Evolutionary conservation across 371 early-diverging fungal species (phyloP).

Genomic region (Coemansia sp.): DNA sequence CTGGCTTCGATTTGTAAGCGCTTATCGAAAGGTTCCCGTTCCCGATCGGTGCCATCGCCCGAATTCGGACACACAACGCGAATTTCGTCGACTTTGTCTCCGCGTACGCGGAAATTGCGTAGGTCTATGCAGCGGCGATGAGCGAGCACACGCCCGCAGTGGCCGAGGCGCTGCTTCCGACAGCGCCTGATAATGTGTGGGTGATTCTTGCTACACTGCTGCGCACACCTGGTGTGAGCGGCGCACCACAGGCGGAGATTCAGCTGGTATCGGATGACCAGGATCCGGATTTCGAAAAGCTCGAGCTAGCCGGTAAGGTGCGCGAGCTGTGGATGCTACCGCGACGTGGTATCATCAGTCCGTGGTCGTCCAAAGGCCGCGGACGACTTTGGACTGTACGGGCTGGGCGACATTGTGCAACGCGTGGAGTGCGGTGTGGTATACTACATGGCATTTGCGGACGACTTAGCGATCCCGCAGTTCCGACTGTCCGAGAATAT

Average conservation of each 20-base stretch:
- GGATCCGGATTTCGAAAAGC: not conserved
- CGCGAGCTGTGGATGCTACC: constrained; percentile 65
- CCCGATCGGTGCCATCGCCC: constrained; percentile 16
- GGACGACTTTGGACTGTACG: constrained; percentile 89
- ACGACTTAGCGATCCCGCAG: constrained; percentile 8
- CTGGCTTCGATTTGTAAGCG: constrained; percentile 32
- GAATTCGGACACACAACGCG: constrained; percentile 28
- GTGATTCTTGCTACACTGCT: constrained; percentile 33
- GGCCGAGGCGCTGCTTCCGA: not conserved
- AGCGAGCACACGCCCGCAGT: constrained; percentile 24
- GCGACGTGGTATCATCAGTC: constrained; percentile 91
- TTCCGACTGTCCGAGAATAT: constrained; percentile 21
- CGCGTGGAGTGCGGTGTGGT: constrained; percentile 32
- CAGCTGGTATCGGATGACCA: constrained; percentile 19
- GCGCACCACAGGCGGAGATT: constrained; percentile 21
- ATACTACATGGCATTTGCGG: constrained; percentile 54
- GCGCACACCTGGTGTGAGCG: constrained; percentile 31
- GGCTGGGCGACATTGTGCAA: constrained; percentile 53
- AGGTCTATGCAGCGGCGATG: constrained; percentile 15
- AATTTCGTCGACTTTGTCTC: constrained; percentile 32
- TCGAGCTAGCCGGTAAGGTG: constrained; percentile 4
- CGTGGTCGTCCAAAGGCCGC: constrained; percentile 98
- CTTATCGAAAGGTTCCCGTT: constrained; percentile 38
- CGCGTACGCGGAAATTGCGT: not conserved
- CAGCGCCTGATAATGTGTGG: constrained; percentile 18